Base-by-base conservation (phyloP, 441 rosid species). In the Eugenia klotzschiana region DNA sequence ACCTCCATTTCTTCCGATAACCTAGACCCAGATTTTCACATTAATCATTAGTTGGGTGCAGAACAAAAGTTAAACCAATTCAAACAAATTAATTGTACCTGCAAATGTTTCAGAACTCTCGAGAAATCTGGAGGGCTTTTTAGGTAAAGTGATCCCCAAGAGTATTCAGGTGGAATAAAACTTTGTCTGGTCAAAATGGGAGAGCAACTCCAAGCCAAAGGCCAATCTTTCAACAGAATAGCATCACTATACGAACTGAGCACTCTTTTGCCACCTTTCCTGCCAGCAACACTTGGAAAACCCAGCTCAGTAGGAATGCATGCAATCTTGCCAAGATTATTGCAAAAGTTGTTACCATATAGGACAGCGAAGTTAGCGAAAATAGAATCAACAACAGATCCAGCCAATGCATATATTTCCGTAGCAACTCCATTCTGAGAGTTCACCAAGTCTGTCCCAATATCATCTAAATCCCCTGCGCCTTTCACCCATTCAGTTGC, bases 261-360 rank as follows among this genome's bases (percentile, higher is more conserved):
- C 87, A 94, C 94, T 90, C 94, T 94, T 90, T 88, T 97, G 87
- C 93, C 92, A 87, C 91, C 91, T 89, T 89, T 90, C 83, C 87
- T 89, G 73, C 95, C 93, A 85, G 92, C 93, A 81, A 89, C 89
- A 88, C 91, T 91, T 26, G 98, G 98, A 86, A 94, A 92, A 80
- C 99, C 99, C 82, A 91, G 86, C 89, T 95, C 98, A 86, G 98
- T 97, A 87, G 99, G 99, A 81, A 95, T 87, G 54, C 95, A 97
- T 64, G 96, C 92, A 87, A 94, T 92, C 88, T 91, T 92, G 85
- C 98, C 94, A 46, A 97, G 91, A 49, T 84, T 87, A 90, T 91
- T 94, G 88, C 99, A 97, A 88, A 97, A 97, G 89, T 84, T 89
- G 73, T 91, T 94, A 86, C 98, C 91, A 89, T 92, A 97, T 80